phyloP scores from a whole-genome alignment of 441 rosid species.

The Metrosideros polymorpha region DNA sequence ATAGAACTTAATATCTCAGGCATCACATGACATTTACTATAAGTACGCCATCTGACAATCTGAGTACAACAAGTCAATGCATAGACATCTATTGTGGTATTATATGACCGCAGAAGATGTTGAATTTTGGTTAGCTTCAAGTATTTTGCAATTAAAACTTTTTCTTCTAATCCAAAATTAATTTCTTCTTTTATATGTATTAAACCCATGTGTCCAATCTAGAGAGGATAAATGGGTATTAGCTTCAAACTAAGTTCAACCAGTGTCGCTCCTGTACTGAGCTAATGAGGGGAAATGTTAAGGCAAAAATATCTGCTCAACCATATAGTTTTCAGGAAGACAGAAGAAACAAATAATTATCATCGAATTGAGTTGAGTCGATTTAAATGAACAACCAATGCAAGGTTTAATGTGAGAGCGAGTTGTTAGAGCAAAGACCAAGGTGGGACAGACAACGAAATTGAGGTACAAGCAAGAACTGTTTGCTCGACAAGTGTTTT shows the following conservation, averaged over 20 bases:
- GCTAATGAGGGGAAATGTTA: not conserved
- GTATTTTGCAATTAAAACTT: not conserved
- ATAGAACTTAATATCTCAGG: not conserved
- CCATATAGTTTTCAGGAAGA: not conserved
- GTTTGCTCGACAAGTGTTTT: not conserved
- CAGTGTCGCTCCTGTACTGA: not conserved
- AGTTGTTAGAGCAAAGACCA: not conserved
- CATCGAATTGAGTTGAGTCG: not conserved
- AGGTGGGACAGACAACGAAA: not conserved
- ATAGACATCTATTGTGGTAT: not conserved
- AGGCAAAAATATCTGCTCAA: not conserved
- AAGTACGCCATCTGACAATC: not conserved
- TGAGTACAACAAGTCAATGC: not conserved
- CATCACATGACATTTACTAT: not conserved
- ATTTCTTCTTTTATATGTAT: not conserved
- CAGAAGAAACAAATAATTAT: not conserved
- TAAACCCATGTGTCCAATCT: not conserved
- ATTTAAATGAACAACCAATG: not conserved
- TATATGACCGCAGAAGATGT: not conserved
- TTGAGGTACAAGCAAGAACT: not conserved
- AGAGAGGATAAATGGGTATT: not conserved
- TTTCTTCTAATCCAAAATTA: not conserved
- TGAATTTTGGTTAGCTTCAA: not conserved
- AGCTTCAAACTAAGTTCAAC: not conserved
- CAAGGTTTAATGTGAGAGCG: not conserved